Percentiles rank a stretch among this genome's conserved stretches.
Conservation (phyloP, 2,329 filamentous ascomycete genomes). For the Cercospora nicotianae region DNA sequence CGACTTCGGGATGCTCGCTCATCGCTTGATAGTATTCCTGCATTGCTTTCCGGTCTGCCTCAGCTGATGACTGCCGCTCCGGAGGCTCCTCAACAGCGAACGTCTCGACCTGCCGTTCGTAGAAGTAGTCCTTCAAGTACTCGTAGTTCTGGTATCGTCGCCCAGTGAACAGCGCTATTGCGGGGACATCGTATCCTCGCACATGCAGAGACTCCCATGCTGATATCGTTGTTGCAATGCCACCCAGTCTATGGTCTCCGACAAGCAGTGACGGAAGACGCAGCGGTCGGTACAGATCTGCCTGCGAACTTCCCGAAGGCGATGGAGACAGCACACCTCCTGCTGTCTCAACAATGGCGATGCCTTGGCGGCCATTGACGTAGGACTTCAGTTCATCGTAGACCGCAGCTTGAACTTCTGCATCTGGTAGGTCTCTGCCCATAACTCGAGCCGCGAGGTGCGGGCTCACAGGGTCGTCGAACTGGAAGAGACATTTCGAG, state of each 20-base stretch:
- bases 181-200: conserved; percentile 75
- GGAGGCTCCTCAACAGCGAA: conserved; percentile 63
- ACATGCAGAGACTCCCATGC: conserved; percentile 75
- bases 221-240: conserved; percentile 76
- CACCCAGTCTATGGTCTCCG: conserved; percentile 72
- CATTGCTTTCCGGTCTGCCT: conserved; percentile 60
- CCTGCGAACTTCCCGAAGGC: conserved; percentile 73
- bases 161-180: conserved; percentile 68
- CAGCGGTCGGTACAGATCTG: conserved; percentile 72
- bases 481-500: conserved; percentile 68
- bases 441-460: conserved; percentile 64
- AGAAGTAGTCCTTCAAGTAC: conserved; percentile 69
- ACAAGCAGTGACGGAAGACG: conserved; percentile 73
- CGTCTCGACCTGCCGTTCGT: conserved; percentile 58
- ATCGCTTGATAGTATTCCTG: conserved; percentile 60
- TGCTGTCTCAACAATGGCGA: conserved; percentile 75
- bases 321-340: conserved; percentile 78
- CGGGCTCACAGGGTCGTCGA: conserved; percentile 72
- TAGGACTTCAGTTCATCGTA: conserved; percentile 47
- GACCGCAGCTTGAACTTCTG: conserved; percentile 43
- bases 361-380: conserved; percentile 50
- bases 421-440: conserved; percentile 29
- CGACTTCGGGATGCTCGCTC: conserved; percentile 44
- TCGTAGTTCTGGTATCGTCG: conserved; percentile 65
- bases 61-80: conserved; percentile 39